A percentile compares a stretch with the other conserved stretches of the same genome.
phyloP scores from a whole-genome alignment of 768 basidiomycete genomes.

The Suillus weaverae region DNA sequence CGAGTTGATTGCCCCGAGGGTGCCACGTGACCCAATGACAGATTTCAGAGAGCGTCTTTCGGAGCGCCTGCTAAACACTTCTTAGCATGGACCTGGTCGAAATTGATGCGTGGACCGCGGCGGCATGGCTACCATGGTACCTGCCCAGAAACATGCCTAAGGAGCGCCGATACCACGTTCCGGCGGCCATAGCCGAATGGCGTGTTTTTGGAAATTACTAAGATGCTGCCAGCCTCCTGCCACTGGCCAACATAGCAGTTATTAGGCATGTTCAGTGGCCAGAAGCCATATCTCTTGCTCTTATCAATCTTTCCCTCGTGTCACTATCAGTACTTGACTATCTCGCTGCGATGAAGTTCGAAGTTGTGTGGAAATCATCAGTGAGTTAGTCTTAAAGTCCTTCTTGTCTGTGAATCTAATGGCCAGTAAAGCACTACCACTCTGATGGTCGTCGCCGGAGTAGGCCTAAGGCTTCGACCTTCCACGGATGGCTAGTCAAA shows the following conservation, averaged over 20 bases:
- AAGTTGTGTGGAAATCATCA: slow-evolving; percentile 36
- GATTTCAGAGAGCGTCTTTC: not conserved
- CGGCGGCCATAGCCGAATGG: not conserved
- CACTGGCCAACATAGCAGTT: not conserved
- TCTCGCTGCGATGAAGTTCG: slow-evolving; percentile 19
- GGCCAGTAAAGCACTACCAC: slow-evolving; percentile 29
- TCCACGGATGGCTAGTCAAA: slow-evolving; percentile 82
- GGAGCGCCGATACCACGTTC: not conserved
- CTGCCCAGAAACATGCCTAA: not conserved
- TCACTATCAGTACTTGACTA: not conserved
- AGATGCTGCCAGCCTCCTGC: not conserved
- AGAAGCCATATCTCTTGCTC: not conserved
- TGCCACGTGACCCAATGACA: not conserved
- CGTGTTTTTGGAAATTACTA: not conserved
- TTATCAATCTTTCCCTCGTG: not conserved
- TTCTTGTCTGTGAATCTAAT: slow-evolving; percentile 2
- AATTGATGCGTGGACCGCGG: not conserved
- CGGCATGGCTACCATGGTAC: not conserved
- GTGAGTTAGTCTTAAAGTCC: slow-evolving; percentile 20
- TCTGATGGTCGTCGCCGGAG: slow-evolving; percentile 43
- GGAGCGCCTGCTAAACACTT: not conserved
- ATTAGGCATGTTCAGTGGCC: not conserved
- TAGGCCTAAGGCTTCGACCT: slow-evolving; percentile 51
- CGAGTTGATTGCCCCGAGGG: not conserved
- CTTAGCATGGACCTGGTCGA: not conserved